Evolutionary conservation across 2,329 filamentous ascomycete genomes (phyloP).

Genomic region (Diplocarpon mali): DNA sequence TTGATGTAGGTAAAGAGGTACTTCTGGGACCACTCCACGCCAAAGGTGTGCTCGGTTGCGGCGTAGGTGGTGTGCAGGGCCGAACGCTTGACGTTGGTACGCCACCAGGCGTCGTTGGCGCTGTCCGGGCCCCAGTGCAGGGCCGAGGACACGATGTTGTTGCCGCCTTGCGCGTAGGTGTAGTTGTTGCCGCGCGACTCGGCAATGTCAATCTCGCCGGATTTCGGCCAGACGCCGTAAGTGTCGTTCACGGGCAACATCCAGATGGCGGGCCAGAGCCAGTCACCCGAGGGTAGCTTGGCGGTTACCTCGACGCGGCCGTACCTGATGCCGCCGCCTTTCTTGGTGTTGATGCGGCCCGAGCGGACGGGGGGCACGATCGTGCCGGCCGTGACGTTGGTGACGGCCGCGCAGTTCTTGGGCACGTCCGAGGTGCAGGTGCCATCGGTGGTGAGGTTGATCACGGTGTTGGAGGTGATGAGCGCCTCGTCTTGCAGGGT

Average conservation of each 20-base stretch:
- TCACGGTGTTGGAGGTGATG: constrained; percentile 52
- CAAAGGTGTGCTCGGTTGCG: constrained; percentile 61
- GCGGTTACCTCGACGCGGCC: constrained; percentile 73
- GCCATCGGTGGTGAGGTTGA: constrained; percentile 56
- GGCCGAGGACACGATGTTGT: constrained; percentile 68
- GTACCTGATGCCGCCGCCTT: constrained; percentile 62
- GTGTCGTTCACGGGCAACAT: constrained; percentile 65
- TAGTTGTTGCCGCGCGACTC: constrained; percentile 77
- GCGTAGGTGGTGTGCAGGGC: constrained; percentile 67
- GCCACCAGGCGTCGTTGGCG: constrained; percentile 70
- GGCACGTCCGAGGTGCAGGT: constrained; percentile 54
- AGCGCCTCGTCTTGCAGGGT: constrained; percentile 61
- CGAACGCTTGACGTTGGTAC: constrained; percentile 65
- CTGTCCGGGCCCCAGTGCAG: constrained; percentile 72
- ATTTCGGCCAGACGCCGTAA: constrained; percentile 69
- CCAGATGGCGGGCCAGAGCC: constrained; percentile 90
- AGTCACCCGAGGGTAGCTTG: constrained; percentile 66
- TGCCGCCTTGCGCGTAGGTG: constrained; percentile 64
- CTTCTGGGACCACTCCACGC: constrained; percentile 78
- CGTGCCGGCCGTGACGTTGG: constrained; percentile 67
- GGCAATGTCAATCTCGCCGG: constrained; percentile 75
- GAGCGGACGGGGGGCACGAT: constrained; percentile 71
- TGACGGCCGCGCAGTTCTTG: constrained; percentile 54
- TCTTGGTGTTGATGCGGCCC: constrained; percentile 65
- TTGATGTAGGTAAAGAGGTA: constrained; percentile 84